Percentiles rank a stretch among this genome's conserved stretches.
Conservation (phyloP, 2,329 filamentous ascomycete genomes). For the Fusarium nurragi region DNA sequence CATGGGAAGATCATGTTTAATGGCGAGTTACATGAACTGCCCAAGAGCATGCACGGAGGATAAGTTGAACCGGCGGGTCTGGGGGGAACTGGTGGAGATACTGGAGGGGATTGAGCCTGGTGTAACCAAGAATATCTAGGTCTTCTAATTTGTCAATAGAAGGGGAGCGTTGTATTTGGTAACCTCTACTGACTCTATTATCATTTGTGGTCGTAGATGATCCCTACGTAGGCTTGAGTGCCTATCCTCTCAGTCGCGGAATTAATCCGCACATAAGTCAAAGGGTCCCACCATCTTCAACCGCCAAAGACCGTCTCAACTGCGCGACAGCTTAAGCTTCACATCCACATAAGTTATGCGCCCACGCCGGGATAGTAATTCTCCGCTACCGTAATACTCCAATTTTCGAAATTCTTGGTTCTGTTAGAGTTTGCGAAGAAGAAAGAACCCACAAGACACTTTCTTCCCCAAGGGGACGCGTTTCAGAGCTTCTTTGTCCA, state of each 20-base stretch:
- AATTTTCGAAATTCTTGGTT: not conserved
- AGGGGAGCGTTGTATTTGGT: not conserved
- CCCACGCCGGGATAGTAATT: conserved; percentile 6
- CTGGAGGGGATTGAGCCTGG: conserved; percentile 56
- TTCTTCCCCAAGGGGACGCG: not conserved
- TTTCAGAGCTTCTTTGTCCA: conserved; percentile 13
- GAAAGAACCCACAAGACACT: not conserved
- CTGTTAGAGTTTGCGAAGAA: not conserved
- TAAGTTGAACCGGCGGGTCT: conserved; percentile 51
- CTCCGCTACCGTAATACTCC: not conserved
- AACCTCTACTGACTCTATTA: no score
- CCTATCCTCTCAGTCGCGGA: conserved; percentile 5
- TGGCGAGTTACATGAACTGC: conserved; percentile 41
- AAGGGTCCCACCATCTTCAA: conserved; percentile 27
- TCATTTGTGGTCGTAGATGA: no score
- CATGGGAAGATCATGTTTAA: conserved; percentile 56
- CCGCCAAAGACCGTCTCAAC: not conserved
- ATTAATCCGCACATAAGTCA: conserved; percentile 19
- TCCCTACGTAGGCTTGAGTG: no score
- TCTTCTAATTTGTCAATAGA: not conserved
- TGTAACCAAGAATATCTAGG: conserved; percentile 48
- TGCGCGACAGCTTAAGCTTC: conserved; percentile 30
- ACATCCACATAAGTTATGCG: conserved; percentile 19
- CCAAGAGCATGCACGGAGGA: conserved; percentile 44
- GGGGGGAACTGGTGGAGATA: conserved; percentile 54